These are phyloP conservation scores for Reutealis trisperma DNA, from an alignment of 345 rosid genomes.

Conservation along the genomic window DNA sequence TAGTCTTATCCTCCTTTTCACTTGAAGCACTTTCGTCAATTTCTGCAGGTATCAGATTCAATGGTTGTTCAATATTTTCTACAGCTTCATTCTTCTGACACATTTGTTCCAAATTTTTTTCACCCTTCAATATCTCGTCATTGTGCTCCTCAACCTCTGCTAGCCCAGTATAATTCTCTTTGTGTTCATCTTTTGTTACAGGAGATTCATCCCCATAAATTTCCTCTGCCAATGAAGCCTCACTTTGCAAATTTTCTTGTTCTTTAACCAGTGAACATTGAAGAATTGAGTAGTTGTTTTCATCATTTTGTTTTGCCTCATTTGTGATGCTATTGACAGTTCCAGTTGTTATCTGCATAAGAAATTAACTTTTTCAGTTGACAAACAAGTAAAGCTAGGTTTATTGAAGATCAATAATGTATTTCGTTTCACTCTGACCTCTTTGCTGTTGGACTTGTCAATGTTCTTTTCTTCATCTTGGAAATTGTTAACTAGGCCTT, in stretches of 20 bases:
- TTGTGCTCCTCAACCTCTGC: not conserved
- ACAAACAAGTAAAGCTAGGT: not conserved
- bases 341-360: not conserved
- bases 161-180: not conserved
- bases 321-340: not conserved
- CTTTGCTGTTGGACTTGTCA: not conserved
- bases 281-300: not conserved
- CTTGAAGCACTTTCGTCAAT: not conserved
- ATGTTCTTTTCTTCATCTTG: constrained; percentile 7
- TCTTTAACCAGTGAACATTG: constrained; percentile 7
- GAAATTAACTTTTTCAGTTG: not conserved
- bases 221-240: not conserved
- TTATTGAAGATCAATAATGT: not conserved
- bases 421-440: constrained; percentile 13
- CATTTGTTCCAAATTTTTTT: not conserved
- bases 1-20: not conserved
- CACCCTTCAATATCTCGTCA: not conserved
- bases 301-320: constrained; percentile 1
- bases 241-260: not conserved
- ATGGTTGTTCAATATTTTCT: constrained; percentile 4
- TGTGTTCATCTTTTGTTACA: not conserved
- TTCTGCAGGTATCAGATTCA: constrained; percentile 5
- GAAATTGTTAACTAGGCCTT: constrained; percentile 4
- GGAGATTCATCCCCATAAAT: constrained; percentile 7
- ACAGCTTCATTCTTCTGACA: not conserved